A percentile compares a stretch with the other conserved stretches of the same genome.
Conservation (phyloP, 2,329 filamentous ascomycete species). For the Dactylellina sp. region DNA sequence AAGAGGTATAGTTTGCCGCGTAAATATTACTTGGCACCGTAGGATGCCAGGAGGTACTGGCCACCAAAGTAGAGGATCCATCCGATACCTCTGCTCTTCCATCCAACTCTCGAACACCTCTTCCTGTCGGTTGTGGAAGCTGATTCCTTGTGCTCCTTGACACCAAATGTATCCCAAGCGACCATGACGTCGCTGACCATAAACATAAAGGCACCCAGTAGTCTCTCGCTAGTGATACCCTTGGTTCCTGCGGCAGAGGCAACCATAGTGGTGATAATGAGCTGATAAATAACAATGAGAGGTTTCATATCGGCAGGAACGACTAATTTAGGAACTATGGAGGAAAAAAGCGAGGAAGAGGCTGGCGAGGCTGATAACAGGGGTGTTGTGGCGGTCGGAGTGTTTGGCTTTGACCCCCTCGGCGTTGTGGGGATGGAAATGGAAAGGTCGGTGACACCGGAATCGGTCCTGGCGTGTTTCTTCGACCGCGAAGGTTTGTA, state of each 20-base stretch:
- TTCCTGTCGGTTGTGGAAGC: background rate
- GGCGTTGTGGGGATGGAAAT: conserved; percentile 49
- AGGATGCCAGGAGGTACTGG: conserved; percentile 46
- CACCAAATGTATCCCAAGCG: conserved; percentile 52
- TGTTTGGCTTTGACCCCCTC: conserved; percentile 23
- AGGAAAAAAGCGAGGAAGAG: background rate
- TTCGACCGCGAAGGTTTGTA: conserved; percentile 3
- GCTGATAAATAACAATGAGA: conserved; percentile 50
- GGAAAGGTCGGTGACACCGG: conserved; percentile 46
- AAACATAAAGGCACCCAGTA: conserved; percentile 46
- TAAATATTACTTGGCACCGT: conserved; percentile 23
- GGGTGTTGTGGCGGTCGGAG: conserved; percentile 32
- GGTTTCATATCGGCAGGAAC: conserved; percentile 50
- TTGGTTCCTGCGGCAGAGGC: conserved; percentile 43
- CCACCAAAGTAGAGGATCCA: conserved; percentile 53
- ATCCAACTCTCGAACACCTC: conserved; percentile 27
- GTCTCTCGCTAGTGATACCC: conserved; percentile 15
- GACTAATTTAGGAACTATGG: conserved; percentile 29
- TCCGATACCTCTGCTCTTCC: conserved; percentile 47
- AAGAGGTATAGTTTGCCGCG: background rate
- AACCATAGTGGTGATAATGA: conserved; percentile 55
- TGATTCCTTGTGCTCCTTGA: conserved; percentile 25
- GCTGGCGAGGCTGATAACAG: background rate
- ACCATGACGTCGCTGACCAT: conserved; percentile 54
- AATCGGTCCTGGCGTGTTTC: conserved; percentile 17